Evolutionary conservation across 768 basidiomycete species (phyloP).

Genomic region (Psilocybe azurescens): DNA sequence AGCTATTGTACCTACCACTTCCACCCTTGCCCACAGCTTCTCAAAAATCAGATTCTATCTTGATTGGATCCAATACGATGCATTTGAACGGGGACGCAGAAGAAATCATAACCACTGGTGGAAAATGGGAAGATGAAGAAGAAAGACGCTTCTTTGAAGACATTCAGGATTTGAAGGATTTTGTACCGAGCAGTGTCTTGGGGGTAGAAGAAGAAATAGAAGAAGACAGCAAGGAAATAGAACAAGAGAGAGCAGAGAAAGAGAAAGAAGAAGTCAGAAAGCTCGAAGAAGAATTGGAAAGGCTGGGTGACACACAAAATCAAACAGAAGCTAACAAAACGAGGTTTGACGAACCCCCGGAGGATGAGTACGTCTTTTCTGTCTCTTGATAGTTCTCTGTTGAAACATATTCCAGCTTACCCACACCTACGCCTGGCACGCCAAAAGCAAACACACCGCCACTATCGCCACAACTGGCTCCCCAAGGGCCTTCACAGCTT

Average conservation of each 20-base stretch:
- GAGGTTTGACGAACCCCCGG: slow-evolving; percentile 37
- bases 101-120: slow-evolving; percentile 58
- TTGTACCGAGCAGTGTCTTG: slow-evolving; percentile 87
- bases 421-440: slow-evolving; percentile 73
- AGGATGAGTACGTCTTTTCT: slow-evolving; percentile 41
- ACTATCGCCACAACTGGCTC: slow-evolving; percentile 71
- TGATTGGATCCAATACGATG: slow-evolving; percentile 61
- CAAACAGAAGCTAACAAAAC: slow-evolving; percentile 13
- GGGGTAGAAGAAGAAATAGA: slow-evolving; percentile 65
- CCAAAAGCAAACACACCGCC: slow-evolving; percentile 66
- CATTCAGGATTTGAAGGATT: slow-evolving; percentile 87
- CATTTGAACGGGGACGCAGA: slow-evolving; percentile 56
- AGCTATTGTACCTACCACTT: slow-evolving; percentile 83
- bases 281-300: slow-evolving; percentile 79
- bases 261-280: slow-evolving; percentile 76
- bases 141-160: slow-evolving; percentile 95
- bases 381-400: slow-evolving; percentile 22
- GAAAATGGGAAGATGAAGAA: slow-evolving; percentile 99
- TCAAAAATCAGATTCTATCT: slow-evolving; percentile 81
- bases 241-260: slow-evolving; percentile 53
- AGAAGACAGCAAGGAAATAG: slow-evolving; percentile 56
- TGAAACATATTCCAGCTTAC: slow-evolving; percentile 33
- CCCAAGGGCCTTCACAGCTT: slow-evolving; percentile 92
- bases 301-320: slow-evolving; percentile 43
- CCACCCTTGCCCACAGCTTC: slow-evolving; percentile 85